Evolutionary conservation across 345 rosid species (phyloP).

Genomic region (Pseudoturritis turrita): DNA sequence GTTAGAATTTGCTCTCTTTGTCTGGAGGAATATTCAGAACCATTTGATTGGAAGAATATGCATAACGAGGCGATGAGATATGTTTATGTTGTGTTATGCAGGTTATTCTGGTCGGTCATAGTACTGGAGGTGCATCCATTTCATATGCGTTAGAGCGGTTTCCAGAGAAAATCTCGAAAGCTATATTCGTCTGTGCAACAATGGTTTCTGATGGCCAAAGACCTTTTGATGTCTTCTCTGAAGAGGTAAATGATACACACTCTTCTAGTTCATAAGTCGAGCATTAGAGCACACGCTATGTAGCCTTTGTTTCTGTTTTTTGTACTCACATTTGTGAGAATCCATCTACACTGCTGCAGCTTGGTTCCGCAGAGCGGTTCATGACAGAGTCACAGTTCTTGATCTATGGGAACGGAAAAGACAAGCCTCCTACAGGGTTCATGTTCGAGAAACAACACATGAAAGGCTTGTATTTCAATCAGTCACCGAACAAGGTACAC

Average conservation of each 20-base stretch:
- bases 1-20: slow-evolving; percentile 29
- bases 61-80: background rate
- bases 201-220: slow-evolving; percentile 87
- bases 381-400: slow-evolving; percentile 81
- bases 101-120: slow-evolving; percentile 90
- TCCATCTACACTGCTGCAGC: slow-evolving; percentile 44
- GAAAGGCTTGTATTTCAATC: slow-evolving; percentile 92
- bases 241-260: slow-evolving; percentile 54
- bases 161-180: slow-evolving; percentile 74
- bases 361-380: slow-evolving; percentile 90
- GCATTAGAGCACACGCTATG: background rate
- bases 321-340: background rate
- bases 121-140: slow-evolving; percentile 85
- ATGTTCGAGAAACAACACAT: slow-evolving; percentile 88
- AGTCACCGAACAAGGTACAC: slow-evolving; percentile 79
- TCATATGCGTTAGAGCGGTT: slow-evolving; percentile 81
- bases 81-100: slow-evolving; percentile 19
- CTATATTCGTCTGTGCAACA: slow-evolving; percentile 80
- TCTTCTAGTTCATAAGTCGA: background rate
- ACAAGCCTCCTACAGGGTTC: slow-evolving; percentile 85
- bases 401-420: slow-evolving; percentile 82
- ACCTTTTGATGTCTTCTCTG: slow-evolving; percentile 93
- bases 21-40: background rate
- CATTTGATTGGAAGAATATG: background rate
- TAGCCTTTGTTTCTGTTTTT: background rate